Percentiles rank a stretch among this genome's conserved stretches.
phyloP scores from a whole-genome alignment of 768 basidiomycete genomes.

The Naganishia friedmannii region DNA sequence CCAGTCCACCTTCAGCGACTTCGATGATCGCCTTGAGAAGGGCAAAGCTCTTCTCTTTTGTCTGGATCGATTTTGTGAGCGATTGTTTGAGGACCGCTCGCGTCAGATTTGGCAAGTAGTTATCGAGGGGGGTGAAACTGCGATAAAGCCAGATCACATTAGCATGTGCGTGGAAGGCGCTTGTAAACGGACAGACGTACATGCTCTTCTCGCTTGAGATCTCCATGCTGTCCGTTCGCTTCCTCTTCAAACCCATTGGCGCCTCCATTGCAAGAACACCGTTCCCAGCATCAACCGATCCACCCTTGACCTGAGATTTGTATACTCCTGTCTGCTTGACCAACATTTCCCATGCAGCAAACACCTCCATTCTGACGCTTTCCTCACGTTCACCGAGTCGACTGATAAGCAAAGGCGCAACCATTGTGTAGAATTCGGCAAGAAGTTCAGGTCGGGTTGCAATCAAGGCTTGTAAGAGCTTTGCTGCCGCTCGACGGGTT shows the following conservation, averaged over 20 bases:
- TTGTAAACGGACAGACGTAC: background rate
- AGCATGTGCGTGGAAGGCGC: background rate
- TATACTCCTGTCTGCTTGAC: constrained; percentile 81
- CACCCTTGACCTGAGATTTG: constrained; percentile 20
- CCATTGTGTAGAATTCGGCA: constrained; percentile 70
- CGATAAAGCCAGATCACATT: background rate
- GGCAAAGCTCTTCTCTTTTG: constrained; percentile 80
- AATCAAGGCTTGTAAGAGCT: constrained; percentile 78
- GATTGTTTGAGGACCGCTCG: constrained; percentile 83
- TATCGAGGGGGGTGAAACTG: constrained; percentile 62
- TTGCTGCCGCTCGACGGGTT: constrained; percentile 87
- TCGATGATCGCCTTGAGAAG: constrained; percentile 71
- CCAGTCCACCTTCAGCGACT: constrained; percentile 78
- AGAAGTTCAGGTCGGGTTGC: constrained; percentile 87
- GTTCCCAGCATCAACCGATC: constrained; percentile 55
- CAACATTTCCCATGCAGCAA: constrained; percentile 76
- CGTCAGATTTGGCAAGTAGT: constrained; percentile 73
- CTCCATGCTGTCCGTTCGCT: constrained; percentile 43
- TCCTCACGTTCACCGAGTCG: constrained; percentile 93
- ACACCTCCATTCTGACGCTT: constrained; percentile 86
- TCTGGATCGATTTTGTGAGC: constrained; percentile 72
- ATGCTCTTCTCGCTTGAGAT: background rate
- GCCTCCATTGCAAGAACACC: constrained; percentile 57
- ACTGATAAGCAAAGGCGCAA: constrained; percentile 83
- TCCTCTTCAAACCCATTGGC: constrained; percentile 53